Base-by-base conservation (phyloP, 2,329 filamentous ascomycete species). In the Ascochyta pisi region DNA sequence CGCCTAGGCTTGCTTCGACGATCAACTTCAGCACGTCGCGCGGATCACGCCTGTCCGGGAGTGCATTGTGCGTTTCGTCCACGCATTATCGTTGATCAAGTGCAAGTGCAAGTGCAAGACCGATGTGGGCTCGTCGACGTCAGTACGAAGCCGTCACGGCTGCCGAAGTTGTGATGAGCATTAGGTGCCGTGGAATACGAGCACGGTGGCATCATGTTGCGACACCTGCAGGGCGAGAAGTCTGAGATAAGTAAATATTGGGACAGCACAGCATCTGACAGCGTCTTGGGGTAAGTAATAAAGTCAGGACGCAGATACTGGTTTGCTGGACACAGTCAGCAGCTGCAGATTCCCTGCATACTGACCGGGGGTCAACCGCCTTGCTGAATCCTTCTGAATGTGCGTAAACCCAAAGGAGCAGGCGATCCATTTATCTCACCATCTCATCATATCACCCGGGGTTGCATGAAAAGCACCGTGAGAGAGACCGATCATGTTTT, bases 1-100 rank as follows among this genome's bases (percentile, higher is more conserved):
- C 47, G 41, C 34, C 38, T 33, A 41, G 23, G 31, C 47, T 38
- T 43, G 38, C 53, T 50, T 15, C 34, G 31, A 24, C 43, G 42
- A 34, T 51, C 33, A 15, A 43, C 31, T 29, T 47, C 42, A 51
- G 3, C 16, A 37, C 8, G 33, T 23, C 10, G n/a, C 22, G 24
- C 35, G 13, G 7, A 27, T 31, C 19, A 16, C 10, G 35, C 23
- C 13, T 23, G 39, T 43, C 40, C 34, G 41, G 10, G 26, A 12
- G 24, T 27, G 29, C 26, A 22, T 22, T 41, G 8, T 37, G 16
- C 19, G 16, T 10, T 29, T 35, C 40, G 12, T 23, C 37, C 34
- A 24, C 10, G 13, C 34, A 35, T 19, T 19, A 19, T 9, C 19
- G 13, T 19, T 35, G 41, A 41, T 26, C 24, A 26, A 26, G 24